Evolutionary conservation across 2,329 filamentous ascomycete genomes (phyloP), one percentile per base, ranked within the genome.

Genomic region (Torrubiella hemipterigena): DNA sequence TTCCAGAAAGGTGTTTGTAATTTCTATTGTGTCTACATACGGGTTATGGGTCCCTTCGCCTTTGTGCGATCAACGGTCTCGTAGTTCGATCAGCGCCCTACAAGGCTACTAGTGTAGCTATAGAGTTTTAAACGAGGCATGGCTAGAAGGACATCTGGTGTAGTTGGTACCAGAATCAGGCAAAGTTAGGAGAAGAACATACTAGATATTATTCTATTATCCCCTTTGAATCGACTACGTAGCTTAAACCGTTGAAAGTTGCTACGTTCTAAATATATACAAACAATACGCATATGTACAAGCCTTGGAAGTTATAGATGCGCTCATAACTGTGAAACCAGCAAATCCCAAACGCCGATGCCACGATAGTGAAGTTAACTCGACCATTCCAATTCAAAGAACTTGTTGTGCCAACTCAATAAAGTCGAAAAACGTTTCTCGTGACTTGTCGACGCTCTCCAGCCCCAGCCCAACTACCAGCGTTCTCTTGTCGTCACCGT

Each of bases 391-490:
- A 22, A n/a, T 22, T 45, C 28, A 74, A 6, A 76, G 42, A 8
- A 77, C 65, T 41, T 70, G 67, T 37, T 73, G 64, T 10, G 73
- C 62, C 26, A 81, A 53, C 42, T 81, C 76, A 25, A 81, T 51
- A 6, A 81, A 51, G 42, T 80, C 75, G 45, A 79, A 76, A 45
- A 78, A 80, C 0, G 64, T 59, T 31, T 74, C 69, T 11, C 71
- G 61, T 18, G 62, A 59, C 5, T 59, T 56, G 26, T 67, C 63
- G 2, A 63, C 50, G 37, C 60, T 68, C 19, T 58, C 57, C 34
- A 80, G 44, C 1, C 76, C 76, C 7, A 81, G 54, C 0, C 75
- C 76, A 3, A 80, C 52, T 8, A 81, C 57, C n/a, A 81, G 50
- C 3, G 63, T 76, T 25, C 76, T 63, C 33, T 59, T 61, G 39